Evolutionary conservation across 345 rosid genomes (phyloP).

Genomic region (Ceriops tagal): DNA sequence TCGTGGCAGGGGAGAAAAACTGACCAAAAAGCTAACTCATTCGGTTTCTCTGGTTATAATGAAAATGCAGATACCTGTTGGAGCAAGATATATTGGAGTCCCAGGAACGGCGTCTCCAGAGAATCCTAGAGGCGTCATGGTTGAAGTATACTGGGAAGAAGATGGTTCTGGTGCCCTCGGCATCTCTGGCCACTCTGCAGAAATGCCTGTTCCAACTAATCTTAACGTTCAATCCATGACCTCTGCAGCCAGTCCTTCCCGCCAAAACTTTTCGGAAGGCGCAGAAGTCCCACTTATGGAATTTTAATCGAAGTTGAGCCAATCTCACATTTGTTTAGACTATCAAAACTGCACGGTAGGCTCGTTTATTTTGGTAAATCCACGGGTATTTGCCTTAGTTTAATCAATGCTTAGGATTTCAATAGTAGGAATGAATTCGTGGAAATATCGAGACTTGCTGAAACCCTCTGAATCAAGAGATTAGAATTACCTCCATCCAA

Average conservation of each 20-base stretch:
- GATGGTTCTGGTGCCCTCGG: constrained; percentile 83
- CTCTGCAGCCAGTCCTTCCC: constrained; percentile 27
- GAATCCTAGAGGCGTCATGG: constrained; percentile 74
- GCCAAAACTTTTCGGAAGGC: constrained; percentile 28
- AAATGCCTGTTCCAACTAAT: constrained; percentile 56
- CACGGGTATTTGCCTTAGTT: no score
- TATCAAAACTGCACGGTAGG: no score
- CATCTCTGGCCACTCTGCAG: constrained; percentile 74
- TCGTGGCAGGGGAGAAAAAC: neutral
- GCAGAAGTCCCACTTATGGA: constrained; percentile 44
- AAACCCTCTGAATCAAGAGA: no score
- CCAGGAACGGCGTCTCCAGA: constrained; percentile 61
- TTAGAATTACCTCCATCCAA: no score
- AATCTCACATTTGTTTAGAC: neutral
- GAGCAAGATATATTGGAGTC: constrained; percentile 70
- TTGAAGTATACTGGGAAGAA: constrained; percentile 89
- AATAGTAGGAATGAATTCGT: no score
- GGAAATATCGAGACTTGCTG: no score
- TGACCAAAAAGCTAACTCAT: neutral
- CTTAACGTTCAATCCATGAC: constrained; percentile 19
- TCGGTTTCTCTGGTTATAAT: neutral
- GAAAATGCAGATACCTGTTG: constrained; percentile 66
- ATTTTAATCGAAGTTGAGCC: constrained; percentile 45
- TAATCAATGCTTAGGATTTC: no score
- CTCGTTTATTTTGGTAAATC: no score